phyloP scores from a whole-genome alignment of 2,329 filamentous ascomycete genomes.

The Cladorrhinum sp. region DNA sequence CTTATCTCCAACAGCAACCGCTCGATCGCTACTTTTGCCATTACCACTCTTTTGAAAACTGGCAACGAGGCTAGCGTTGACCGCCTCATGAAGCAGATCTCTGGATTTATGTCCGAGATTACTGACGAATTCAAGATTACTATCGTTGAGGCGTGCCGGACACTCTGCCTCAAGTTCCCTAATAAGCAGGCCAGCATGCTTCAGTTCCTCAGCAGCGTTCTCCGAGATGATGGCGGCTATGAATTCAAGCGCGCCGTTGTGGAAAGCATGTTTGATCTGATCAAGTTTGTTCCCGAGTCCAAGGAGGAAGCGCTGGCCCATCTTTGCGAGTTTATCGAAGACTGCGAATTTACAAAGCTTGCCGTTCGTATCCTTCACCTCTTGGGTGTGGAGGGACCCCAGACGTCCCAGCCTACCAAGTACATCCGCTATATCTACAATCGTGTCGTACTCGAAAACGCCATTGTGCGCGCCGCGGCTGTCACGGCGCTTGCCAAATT shows the following conservation, averaged over 20 bases:
- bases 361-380: slow-evolving; percentile 93
- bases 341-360: slow-evolving; percentile 98
- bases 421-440: slow-evolving; percentile 99
- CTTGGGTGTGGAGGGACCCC: slow-evolving; percentile 89
- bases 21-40: slow-evolving; percentile 96
- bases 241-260: slow-evolving; percentile 98
- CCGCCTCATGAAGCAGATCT: slow-evolving; percentile 97
- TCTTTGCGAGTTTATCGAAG: slow-evolving; percentile 97
- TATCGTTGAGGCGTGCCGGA: slow-evolving; percentile 97
- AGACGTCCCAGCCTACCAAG: slow-evolving; percentile 93
- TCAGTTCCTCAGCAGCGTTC: slow-evolving; percentile 91
- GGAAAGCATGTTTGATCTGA: slow-evolving; percentile 98
- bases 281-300: slow-evolving; percentile 94
- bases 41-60: slow-evolving; percentile 96
- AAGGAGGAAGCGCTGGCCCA: slow-evolving; percentile 83
- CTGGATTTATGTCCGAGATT: slow-evolving; percentile 97
- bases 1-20: slow-evolving; percentile 96
- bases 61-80: slow-evolving; percentile 97
- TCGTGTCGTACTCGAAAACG: slow-evolving; percentile 93
- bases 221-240: slow-evolving; percentile 94
- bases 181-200: slow-evolving; percentile 98
- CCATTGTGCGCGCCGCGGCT: slow-evolving; percentile 89
- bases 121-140: slow-evolving; percentile 99
- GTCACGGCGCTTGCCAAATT: slow-evolving; percentile 97
- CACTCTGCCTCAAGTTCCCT: slow-evolving; percentile 94